Percentiles rank a stretch among this genome's conserved stretches.
Conservation (phyloP, 2,329 filamentous ascomycete species). For the Colletotrichum lentis region DNA sequence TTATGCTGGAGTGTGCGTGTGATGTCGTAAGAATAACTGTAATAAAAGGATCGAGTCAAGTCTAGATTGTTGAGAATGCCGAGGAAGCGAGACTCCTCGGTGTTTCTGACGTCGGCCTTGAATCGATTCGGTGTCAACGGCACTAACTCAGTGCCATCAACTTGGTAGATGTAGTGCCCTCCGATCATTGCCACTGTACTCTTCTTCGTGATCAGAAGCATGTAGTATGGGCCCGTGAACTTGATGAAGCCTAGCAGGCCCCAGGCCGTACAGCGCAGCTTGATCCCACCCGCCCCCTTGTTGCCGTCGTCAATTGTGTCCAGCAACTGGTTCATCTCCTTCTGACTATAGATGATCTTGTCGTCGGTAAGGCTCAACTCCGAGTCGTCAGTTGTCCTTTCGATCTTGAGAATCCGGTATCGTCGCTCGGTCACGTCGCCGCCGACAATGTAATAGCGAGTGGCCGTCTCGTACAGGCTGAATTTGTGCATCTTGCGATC, state of each 20-base stretch:
- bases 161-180: conserved; percentile 93
- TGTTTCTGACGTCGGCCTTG: conserved; percentile 79
- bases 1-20: conserved; percentile 93
- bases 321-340: conserved; percentile 91
- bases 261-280: conserved; percentile 89
- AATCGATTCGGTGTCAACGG: conserved; percentile 81
- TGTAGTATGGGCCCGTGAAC: conserved; percentile 96
- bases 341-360: conserved; percentile 90
- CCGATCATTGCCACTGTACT: conserved; percentile 96
- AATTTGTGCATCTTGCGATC: conserved; percentile 89
- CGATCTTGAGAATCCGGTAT: conserved; percentile 93
- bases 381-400: conserved; percentile 77
- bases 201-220: conserved; percentile 95
- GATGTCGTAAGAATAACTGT: conserved; percentile 97
- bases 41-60: conserved; percentile 91
- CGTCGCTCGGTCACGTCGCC: conserved; percentile 88
- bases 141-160: conserved; percentile 92
- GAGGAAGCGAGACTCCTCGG: conserved; percentile 89
- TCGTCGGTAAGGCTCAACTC: conserved; percentile 90
- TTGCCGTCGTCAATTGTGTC: conserved; percentile 97
- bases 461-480: conserved; percentile 95
- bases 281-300: conserved; percentile 86
- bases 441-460: conserved; percentile 92
- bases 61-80: conserved; percentile 91
- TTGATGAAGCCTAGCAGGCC: conserved; percentile 93